phyloP scores from a whole-genome alignment of 495 filamentous ascomycete genomes.

The Cercophora scortea region DNA sequence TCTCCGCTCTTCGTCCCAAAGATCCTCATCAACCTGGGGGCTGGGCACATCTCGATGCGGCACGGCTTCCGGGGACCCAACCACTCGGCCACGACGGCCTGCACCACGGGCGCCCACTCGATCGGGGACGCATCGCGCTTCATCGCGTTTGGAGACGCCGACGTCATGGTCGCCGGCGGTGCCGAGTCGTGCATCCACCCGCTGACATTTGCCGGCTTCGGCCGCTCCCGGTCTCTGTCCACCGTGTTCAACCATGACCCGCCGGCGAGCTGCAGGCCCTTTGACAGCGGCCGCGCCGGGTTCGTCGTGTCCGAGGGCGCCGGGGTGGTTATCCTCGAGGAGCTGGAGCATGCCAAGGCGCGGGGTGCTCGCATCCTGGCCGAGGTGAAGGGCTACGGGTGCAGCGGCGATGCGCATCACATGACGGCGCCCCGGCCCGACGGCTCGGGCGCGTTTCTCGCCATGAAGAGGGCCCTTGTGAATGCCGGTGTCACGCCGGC shows the following conservation, averaged over 20 bases:
- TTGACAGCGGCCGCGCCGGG: conserved; percentile 71
- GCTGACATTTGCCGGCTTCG: conserved; percentile 84
- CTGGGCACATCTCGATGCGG: conserved; percentile 90
- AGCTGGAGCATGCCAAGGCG: conserved; percentile 76
- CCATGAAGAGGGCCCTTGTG: conserved; percentile 78
- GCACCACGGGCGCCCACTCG: conserved; percentile 89
- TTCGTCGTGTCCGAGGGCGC: conserved; percentile 95
- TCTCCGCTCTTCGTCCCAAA: conserved; percentile 88
- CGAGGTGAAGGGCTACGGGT: conserved; percentile 81
- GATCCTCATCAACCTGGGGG: conserved; percentile 87
- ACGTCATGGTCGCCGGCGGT: conserved; percentile 92
- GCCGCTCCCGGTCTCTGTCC: conserved; percentile 75
- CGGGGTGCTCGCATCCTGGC: conserved; percentile 80
- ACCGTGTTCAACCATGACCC: conserved; percentile 75
- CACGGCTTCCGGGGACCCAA: conserved; percentile 88
- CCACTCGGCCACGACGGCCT: conserved; percentile 86
- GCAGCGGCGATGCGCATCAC: conserved; percentile 81
- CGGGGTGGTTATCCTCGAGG: conserved; percentile 80
- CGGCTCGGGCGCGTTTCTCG: conserved; percentile 69
- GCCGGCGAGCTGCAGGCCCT: conserved; percentile 68
- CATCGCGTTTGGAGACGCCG: conserved; percentile 81
- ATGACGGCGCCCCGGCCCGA: conserved; percentile 82
- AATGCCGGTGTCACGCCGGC: conserved; percentile 61
- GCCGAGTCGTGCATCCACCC: conserved; percentile 95
- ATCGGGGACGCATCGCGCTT: conserved; percentile 88